A percentile compares a stretch with the other conserved stretches of the same genome.
These are phyloP conservation scores for Thelonectria olida DNA, from an alignment of 2,329 filamentous ascomycete species.

Conservation along the genomic window DNA sequence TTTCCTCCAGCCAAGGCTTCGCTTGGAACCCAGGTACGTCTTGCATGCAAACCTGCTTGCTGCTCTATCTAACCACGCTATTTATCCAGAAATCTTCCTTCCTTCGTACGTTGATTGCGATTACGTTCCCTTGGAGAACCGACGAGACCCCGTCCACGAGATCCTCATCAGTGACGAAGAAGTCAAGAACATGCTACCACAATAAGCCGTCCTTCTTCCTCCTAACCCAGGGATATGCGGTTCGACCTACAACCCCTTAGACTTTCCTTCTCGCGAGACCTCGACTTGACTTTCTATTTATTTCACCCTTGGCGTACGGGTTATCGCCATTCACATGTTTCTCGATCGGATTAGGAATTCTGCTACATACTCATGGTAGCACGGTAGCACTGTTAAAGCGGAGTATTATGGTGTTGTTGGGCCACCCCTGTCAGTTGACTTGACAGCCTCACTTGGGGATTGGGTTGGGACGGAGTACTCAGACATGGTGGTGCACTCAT, in stretches of 20 bases:
- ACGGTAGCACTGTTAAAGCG: slow-evolving; percentile 32
- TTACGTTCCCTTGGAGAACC: slow-evolving; percentile 78
- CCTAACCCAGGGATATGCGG: slow-evolving; percentile 28
- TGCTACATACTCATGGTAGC: slow-evolving; percentile 2
- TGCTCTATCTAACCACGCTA: slow-evolving; percentile 14
- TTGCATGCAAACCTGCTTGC: background rate
- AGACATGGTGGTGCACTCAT: slow-evolving; percentile 38
- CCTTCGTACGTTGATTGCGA: slow-evolving; percentile 81
- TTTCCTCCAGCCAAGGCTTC: slow-evolving; percentile 82
- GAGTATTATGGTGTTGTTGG: slow-evolving; percentile 33
- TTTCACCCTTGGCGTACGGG: slow-evolving; percentile 28
- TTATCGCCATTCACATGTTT: slow-evolving; percentile 25
- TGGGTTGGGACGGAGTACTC: slow-evolving; percentile 39
- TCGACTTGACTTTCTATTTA: slow-evolving; percentile 30
- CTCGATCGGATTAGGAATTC: slow-evolving; percentile 18
- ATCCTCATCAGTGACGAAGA: slow-evolving; percentile 83
- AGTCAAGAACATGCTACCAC: slow-evolving; percentile 72
- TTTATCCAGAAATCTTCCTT: slow-evolving; percentile 75
- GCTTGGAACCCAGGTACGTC: slow-evolving; percentile 79
- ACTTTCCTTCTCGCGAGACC: slow-evolving; percentile 41
- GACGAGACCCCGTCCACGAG: slow-evolving; percentile 80
- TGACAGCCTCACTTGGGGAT: slow-evolving; percentile 38
- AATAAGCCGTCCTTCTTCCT: slow-evolving; percentile 51
- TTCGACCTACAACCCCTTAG: slow-evolving; percentile 33
- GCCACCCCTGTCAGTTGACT: slow-evolving; percentile 34